Evolutionary conservation across 768 basidiomycete genomes (phyloP).

Genomic region (Lentinula guzmanii): DNA sequence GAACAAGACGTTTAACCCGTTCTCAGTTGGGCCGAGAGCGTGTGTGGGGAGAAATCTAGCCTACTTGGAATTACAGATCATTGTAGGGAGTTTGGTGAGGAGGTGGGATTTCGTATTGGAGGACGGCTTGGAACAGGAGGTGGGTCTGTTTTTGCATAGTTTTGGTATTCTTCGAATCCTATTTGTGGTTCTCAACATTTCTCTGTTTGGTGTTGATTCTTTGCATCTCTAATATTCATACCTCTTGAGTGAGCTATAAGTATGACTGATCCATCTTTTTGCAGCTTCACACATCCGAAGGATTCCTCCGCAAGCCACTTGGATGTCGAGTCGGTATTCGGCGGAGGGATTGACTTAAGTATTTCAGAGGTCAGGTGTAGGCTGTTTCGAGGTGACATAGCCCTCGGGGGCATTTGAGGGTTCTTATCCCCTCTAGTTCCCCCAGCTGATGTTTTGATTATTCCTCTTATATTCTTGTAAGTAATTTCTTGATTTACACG

Average conservation of each 20-base stretch:
- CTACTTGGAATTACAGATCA: constrained; percentile 71
- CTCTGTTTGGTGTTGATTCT: constrained; percentile 1
- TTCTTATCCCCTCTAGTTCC: too few species aligned
- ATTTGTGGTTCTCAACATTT: constrained; percentile 2
- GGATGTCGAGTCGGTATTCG: constrained; percentile 68
- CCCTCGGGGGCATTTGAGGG: too few species aligned
- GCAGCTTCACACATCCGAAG: constrained; percentile 73
- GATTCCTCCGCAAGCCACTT: constrained; percentile 83
- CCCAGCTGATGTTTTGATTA: too few species aligned
- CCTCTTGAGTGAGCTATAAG: too few species aligned
- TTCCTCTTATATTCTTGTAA: too few species aligned
- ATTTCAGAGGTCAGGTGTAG: too few species aligned
- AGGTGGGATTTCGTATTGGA: constrained; percentile 71
- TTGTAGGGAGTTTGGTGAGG: constrained; percentile 74
- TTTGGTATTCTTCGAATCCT: neutral
- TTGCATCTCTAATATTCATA: neutral
- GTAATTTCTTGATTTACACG: too few species aligned
- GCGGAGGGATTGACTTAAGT: constrained; percentile 35
- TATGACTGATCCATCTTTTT: neutral
- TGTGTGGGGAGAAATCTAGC: constrained; percentile 86
- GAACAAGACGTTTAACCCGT: constrained; percentile 78
- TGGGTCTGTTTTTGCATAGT: constrained; percentile 22
- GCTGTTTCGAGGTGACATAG: too few species aligned
- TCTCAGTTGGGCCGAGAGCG: constrained; percentile 77
- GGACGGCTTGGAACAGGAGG: constrained; percentile 43